phyloP scores from a whole-genome alignment of 2,329 filamentous ascomycete genomes.

The Ophiostoma ulmi region DNA sequence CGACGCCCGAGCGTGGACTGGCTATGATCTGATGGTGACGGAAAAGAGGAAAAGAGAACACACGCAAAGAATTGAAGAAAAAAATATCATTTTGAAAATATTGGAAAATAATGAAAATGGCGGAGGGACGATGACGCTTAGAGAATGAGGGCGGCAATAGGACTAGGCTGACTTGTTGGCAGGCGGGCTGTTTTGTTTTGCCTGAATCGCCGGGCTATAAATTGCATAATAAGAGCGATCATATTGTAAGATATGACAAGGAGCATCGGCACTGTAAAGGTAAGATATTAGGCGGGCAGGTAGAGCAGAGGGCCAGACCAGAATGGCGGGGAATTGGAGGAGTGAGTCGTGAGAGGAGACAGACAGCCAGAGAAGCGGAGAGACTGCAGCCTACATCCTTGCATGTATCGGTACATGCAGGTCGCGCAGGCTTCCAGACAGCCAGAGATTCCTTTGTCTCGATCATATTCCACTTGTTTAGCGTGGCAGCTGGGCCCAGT shows the following conservation, averaged over 20 bases:
- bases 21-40: background rate
- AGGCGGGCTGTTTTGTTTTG: background rate
- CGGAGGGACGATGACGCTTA: background rate
- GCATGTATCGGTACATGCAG: constrained; percentile 21
- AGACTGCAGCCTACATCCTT: background rate
- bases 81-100: background rate
- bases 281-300: background rate
- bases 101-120: background rate
- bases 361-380: background rate
- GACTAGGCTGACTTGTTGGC: background rate
- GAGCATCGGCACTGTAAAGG: background rate
- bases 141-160: background rate
- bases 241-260: background rate
- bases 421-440: background rate
- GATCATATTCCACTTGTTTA: constrained; percentile 18
- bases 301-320: background rate
- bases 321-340: background rate
- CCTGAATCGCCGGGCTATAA: background rate
- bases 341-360: background rate
- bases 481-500: constrained; percentile 17
- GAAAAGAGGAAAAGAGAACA: background rate
- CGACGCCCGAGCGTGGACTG: background rate
- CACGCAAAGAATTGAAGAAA: background rate
- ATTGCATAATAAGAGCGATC: constrained; percentile 6
- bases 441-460: constrained; percentile 20